Conservation (phyloP, 768 basidiomycete species). For the Clathrus columnatus region DNA sequence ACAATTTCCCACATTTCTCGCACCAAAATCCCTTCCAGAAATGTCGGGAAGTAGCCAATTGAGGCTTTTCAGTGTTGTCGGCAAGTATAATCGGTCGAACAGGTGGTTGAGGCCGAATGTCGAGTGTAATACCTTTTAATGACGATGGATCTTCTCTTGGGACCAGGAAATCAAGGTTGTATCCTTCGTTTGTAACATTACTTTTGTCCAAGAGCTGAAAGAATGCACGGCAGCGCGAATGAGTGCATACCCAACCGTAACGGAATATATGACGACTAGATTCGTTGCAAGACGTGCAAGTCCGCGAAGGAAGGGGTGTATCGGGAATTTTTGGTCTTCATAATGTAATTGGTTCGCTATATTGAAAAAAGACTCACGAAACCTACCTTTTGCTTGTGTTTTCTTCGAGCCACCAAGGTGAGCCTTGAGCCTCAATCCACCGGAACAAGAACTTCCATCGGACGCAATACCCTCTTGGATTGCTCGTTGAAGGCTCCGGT, state of each 20-base stretch:
- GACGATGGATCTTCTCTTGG: neutral
- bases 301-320: neutral
- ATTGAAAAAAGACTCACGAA: neutral
- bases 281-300: conserved; percentile 36
- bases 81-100: neutral
- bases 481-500: conserved; percentile 25
- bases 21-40: conserved; percentile 57
- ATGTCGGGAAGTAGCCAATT: conserved; percentile 1
- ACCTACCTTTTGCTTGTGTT: neutral
- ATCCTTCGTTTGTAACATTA: conserved; percentile 1
- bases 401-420: conserved; percentile 38
- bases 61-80: neutral
- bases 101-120: neutral
- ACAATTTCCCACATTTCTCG: conserved; percentile 56
- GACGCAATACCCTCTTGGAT: conserved; percentile 45
- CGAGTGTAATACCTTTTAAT: neutral
- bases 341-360: too few relatives aligned
- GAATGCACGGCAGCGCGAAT: conserved; percentile 38
- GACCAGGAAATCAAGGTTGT: conserved; percentile 7
- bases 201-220: conserved; percentile 30
- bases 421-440: conserved; percentile 68
- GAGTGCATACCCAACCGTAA: conserved; percentile 53
- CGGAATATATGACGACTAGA: conserved; percentile 46
- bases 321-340: neutral
- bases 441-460: conserved; percentile 79